Evolutionary conservation across 2,329 filamentous ascomycete species (phyloP).

Genomic region (Daldinia eschscholtzii): DNA sequence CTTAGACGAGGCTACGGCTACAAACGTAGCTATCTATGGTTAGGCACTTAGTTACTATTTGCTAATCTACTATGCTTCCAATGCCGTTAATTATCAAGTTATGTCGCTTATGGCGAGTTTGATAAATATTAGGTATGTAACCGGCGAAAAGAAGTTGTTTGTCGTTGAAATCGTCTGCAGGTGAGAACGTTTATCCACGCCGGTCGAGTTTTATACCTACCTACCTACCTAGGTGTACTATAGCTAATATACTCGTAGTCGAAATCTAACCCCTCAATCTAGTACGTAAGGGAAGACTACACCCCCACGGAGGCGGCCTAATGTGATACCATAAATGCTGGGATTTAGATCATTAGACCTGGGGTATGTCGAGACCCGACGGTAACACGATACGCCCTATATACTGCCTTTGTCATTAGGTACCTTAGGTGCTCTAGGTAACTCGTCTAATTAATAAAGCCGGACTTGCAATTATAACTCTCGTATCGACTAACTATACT

Average conservation of each 20-base stretch:
- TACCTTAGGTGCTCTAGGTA: too few relatives aligned
- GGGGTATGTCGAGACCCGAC: conserved; percentile 3
- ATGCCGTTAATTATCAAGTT: too few relatives aligned
- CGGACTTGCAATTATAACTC: neutral
- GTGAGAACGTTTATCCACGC: neutral
- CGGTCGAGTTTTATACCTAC: conserved; percentile 3
- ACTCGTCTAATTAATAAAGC: neutral
- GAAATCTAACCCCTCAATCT: neutral
- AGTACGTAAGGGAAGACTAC: neutral
- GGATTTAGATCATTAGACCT: neutral
- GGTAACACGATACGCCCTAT: neutral
- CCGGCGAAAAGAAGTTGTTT: neutral
- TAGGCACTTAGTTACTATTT: neutral
- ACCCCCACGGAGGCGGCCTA: neutral
- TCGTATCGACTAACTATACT: neutral
- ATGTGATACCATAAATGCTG: neutral
- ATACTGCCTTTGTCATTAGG: neutral
- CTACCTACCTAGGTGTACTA: neutral
- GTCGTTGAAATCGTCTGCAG: neutral
- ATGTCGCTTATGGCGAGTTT: neutral
- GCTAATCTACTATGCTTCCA: neutral
- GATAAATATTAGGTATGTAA: neutral
- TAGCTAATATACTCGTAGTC: neutral
- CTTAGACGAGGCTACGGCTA: neutral
- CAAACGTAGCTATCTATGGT: neutral